Percentiles rank a stretch among this genome's conserved stretches.
Conservation (phyloP, 2,329 filamentous ascomycete species). For the Lizonia empirigonia region DNA sequence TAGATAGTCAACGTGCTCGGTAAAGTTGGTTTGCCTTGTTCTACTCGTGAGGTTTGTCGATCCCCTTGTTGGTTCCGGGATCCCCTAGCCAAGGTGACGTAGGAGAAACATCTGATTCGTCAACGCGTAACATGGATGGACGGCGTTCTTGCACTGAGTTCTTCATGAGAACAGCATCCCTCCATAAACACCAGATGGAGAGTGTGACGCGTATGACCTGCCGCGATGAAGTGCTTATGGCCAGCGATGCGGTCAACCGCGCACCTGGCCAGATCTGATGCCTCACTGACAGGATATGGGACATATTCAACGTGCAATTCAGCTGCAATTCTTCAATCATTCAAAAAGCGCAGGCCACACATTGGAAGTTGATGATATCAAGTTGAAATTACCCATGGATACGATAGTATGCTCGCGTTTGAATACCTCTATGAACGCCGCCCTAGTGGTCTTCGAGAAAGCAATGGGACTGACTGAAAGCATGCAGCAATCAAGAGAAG, state of each 20-base stretch:
- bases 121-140: neutral
- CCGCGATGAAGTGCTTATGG: neutral
- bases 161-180: neutral
- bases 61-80: neutral
- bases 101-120: slow-evolving; percentile 7
- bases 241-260: neutral
- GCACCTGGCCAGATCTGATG: neutral
- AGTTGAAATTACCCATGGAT: slow-evolving; percentile 10
- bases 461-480: slow-evolving; percentile 5
- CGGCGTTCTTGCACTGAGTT: neutral
- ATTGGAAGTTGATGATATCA: neutral
- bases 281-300: neutral
- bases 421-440: slow-evolving; percentile 41
- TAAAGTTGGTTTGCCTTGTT: neutral
- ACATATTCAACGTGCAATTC: neutral
- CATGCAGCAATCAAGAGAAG: slow-evolving; percentile 9
- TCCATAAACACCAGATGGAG: neutral
- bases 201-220: neutral
- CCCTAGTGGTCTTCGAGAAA: slow-evolving; percentile 28
- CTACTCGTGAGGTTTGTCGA: neutral
- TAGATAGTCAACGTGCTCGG: neutral
- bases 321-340: neutral
- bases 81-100: slow-evolving; percentile 1
- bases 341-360: neutral
- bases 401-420: slow-evolving; percentile 10